A percentile compares a stretch with the other conserved stretches of the same genome.
Evolutionary conservation across 305 asterid species (phyloP).

Genomic region (Fraxinus ornus): DNA sequence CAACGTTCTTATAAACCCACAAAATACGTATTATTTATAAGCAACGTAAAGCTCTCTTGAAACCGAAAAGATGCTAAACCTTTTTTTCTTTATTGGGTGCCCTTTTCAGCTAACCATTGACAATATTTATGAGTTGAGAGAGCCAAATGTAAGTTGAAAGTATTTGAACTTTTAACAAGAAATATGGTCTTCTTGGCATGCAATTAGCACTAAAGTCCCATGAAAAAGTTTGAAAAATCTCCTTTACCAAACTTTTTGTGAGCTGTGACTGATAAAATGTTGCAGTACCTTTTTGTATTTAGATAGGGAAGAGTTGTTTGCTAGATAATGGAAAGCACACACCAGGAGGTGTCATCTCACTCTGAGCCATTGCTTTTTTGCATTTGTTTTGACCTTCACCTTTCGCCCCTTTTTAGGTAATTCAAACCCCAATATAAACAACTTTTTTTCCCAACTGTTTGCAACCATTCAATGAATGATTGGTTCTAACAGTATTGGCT

Average conservation of each 20-base stretch:
- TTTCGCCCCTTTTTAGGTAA: conserved; percentile 89
- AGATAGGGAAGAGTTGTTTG: conserved; percentile 26
- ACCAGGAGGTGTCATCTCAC: conserved; percentile 22
- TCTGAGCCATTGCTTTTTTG: neutral
- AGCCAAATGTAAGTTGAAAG: neutral
- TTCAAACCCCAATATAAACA: conserved; percentile 22
- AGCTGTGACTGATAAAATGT: conserved; percentile 56
- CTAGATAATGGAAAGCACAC: conserved; percentile 35
- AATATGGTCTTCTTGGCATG: conserved; percentile 8
- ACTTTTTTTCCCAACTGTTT: conserved; percentile 22
- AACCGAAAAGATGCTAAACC: neutral
- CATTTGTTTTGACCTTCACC: conserved; percentile 62
- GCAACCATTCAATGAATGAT: conserved; percentile 26
- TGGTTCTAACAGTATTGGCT: neutral
- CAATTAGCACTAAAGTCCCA: conserved; percentile 38
- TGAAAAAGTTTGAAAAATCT: conserved; percentile 33
- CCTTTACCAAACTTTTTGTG: conserved; percentile 29
- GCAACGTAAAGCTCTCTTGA: neutral
- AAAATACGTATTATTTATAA: neutral
- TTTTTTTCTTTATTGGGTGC: neutral
- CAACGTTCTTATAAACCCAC: neutral
- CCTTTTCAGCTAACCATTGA: neutral
- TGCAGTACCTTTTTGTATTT: conserved; percentile 18
- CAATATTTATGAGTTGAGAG: neutral
- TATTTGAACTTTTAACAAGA: neutral